phyloP scores from a whole-genome alignment of 495 filamentous ascomycete genomes.

The Pyronema omphalodes region DNA sequence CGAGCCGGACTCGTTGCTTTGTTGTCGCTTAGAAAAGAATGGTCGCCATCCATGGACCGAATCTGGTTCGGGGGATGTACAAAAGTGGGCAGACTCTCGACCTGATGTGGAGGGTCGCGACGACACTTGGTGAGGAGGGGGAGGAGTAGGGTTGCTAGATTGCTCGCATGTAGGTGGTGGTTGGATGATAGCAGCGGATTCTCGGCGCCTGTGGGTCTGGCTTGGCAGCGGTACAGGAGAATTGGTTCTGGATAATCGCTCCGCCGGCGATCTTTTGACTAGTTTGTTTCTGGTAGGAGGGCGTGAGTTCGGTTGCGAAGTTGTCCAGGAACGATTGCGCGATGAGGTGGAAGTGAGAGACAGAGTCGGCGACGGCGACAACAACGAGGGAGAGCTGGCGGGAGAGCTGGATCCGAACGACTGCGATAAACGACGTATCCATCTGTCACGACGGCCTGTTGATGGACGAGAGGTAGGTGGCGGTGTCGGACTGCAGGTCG shows the following conservation, averaged over 20 bases:
- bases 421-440: slow-evolving; percentile 19
- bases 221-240: slow-evolving; percentile 17
- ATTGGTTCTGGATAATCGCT: slow-evolving; percentile 28
- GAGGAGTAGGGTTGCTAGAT: slow-evolving; percentile 10
- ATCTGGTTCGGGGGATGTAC: slow-evolving; percentile 3
- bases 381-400: slow-evolving; percentile 12
- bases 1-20: slow-evolving; percentile 12
- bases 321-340: slow-evolving; percentile 14
- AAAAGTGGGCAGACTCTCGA: slow-evolving; percentile 8
- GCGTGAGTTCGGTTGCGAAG: slow-evolving; percentile 16
- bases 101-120: slow-evolving; percentile 20
- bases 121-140: slow-evolving; percentile 16
- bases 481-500: background rate
- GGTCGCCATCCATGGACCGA: slow-evolving; percentile 22
- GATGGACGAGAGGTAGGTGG: slow-evolving; percentile 7
- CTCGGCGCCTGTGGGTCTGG: slow-evolving; percentile 14
- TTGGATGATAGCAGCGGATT: slow-evolving; percentile 19
- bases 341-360: slow-evolving; percentile 16
- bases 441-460: slow-evolving; percentile 12
- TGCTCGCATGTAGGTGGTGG: slow-evolving; percentile 9
- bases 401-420: slow-evolving; percentile 18
- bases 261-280: slow-evolving; percentile 62
- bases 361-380: slow-evolving; percentile 8
- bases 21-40: slow-evolving; percentile 23
- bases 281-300: slow-evolving; percentile 48